Base-by-base conservation (phyloP, 1,139 yeast species). In the Taphrina pruni region DNA sequence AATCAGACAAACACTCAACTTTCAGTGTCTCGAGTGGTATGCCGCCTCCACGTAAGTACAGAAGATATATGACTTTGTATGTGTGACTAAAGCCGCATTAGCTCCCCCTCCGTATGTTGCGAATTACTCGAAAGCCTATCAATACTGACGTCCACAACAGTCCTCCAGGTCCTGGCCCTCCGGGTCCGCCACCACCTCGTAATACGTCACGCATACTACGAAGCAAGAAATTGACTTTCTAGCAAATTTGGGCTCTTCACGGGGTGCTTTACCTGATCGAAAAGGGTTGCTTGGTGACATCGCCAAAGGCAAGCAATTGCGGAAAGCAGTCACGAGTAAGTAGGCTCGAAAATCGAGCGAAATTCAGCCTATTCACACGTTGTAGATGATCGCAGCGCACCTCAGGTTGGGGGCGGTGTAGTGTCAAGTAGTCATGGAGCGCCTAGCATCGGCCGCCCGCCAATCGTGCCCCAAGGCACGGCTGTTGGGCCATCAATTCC, bases 231-330 rank as follows among this genome's bases (percentile, higher is more conserved):
- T 9, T 39, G 43, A 39, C 48, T 45, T 45, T n/a, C n/a, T n/a
- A 45, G 48, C 48, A n/a, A 45, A 12, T 45, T 45, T 45, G 20
- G 48, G 48, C 8, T 14, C 48, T 7, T n/a, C 48, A 14, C 48
- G 48, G n/a, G 48, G 73, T 1, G 72, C 73, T 1, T 74, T 77
- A 11, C 74, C 72, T 12, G 76, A 74, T 26, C 70, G 95, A 76
- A 90, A 89, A 75, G 97, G 97, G 0, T 81, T 93, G 65, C 81
- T 93, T 51, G 91, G 94, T 46, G 97, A 91, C 77, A 93, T 93
- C 73, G 85, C 93, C 74, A 89, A 90, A 75, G 98, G 97, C 21
- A 81, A 83, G 72, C 81, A 76, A 69, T 82, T 93, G 73, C 91
- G 90, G 78, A 90, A 91, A 74, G 89, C 97, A 0, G 84, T 83